Percentiles rank a stretch among this genome's conserved stretches.
Evolutionary conservation across 441 rosid species (phyloP).

Genomic region (Corymbia calophylla): DNA sequence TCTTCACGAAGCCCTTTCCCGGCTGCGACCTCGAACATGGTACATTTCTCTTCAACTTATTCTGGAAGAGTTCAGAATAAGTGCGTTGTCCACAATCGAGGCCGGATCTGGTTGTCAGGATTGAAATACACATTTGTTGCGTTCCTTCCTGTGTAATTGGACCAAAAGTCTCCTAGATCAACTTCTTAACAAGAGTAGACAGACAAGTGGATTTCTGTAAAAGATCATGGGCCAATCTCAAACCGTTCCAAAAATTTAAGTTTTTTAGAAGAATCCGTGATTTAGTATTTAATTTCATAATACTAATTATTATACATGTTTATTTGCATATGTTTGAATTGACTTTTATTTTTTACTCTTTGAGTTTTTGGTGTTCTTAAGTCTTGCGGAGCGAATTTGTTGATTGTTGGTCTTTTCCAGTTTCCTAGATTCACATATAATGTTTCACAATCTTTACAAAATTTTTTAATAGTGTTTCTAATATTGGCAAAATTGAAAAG

Average conservation of each 20-base stretch:
- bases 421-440: too few relatives aligned
- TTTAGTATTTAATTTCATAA: too few relatives aligned
- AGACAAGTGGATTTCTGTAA: not conserved
- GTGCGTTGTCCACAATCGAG: too few relatives aligned
- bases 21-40: not conserved
- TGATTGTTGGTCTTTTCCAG: too few relatives aligned
- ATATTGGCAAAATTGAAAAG: not conserved
- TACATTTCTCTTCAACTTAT: not conserved
- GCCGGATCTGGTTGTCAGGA: too few relatives aligned
- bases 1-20: not conserved
- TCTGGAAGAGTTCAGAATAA: not conserved
- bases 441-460: too few relatives aligned
- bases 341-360: not conserved
- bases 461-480: not conserved
- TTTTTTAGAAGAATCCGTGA: too few relatives aligned
- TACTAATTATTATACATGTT: not conserved
- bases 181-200: not conserved
- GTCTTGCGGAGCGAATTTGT: too few relatives aligned
- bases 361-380: too few relatives aligned
- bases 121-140: too few relatives aligned
- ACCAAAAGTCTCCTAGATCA: too few relatives aligned
- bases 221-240: not conserved
- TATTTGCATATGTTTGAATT: not conserved
- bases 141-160: too few relatives aligned
- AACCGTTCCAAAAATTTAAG: not conserved